A percentile compares a stretch with the other conserved stretches of the same genome.
Evolutionary conservation across 305 asterid species (phyloP).

Genomic region (Solanum hybrid): DNA sequence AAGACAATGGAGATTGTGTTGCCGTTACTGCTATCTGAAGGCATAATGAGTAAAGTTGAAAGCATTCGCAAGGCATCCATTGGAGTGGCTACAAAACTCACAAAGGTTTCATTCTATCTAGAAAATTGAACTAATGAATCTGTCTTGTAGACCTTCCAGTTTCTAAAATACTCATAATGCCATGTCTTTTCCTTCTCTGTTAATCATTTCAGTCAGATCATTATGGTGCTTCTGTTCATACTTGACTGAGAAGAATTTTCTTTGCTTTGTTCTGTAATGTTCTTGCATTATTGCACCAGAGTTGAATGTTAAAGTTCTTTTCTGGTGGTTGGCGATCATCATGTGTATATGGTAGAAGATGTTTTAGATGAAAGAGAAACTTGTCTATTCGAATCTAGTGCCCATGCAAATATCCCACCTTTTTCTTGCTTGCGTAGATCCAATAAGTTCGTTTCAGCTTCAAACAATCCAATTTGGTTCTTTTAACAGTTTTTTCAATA

Average conservation of each 20-base stretch:
- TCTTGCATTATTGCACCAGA: neutral
- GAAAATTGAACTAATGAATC: neutral
- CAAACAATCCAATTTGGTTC: neutral
- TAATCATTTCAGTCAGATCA: neutral
- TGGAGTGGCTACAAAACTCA: conserved; percentile 74
- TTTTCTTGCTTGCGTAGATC: neutral
- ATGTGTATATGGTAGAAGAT: neutral
- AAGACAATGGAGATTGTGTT: conserved; percentile 76
- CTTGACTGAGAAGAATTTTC: neutral
- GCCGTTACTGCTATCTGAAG: conserved; percentile 85
- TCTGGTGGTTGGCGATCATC: neutral
- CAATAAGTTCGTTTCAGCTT: neutral
- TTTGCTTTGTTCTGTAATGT: neutral
- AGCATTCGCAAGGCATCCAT: conserved; percentile 91
- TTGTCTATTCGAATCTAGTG: neutral
- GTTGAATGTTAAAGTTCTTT: neutral
- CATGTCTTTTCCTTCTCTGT: neutral
- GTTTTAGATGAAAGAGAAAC: neutral
- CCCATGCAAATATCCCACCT: neutral
- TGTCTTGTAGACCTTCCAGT: neutral
- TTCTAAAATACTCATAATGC: neutral
- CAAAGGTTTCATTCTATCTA: conserved; percentile 44
- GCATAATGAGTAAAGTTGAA: conserved; percentile 91
- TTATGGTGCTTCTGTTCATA: neutral
- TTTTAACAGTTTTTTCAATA: neutral